Conservation (phyloP, 2,329 filamentous ascomycete genomes). For the Fusarium mexicanum region DNA sequence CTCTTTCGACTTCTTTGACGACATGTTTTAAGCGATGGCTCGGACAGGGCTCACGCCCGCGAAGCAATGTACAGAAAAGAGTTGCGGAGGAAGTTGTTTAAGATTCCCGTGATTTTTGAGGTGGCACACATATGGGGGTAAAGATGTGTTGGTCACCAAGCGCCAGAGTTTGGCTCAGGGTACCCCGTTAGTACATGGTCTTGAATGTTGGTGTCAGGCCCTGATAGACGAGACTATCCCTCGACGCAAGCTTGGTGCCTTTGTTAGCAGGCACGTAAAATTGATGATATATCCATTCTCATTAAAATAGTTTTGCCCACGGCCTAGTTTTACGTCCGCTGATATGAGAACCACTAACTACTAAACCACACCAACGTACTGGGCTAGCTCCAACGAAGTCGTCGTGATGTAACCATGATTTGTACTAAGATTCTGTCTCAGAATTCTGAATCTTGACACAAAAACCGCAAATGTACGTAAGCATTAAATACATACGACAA, state of each 20-base stretch:
- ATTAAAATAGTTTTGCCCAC: not conserved
- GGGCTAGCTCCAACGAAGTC: not conserved
- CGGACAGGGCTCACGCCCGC: slow-evolving; percentile 17
- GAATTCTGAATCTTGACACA: not conserved
- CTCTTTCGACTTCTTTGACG: slow-evolving; percentile 37
- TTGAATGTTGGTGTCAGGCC: slow-evolving; percentile 41
- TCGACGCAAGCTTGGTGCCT: slow-evolving; percentile 31
- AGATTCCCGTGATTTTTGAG: slow-evolving; percentile 45
- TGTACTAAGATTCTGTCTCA: not conserved
- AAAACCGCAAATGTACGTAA: not conserved
- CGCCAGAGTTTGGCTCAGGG: slow-evolving; percentile 39
- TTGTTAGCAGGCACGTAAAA: slow-evolving; percentile 45
- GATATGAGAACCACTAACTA: not conserved
- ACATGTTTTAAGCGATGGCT: slow-evolving; percentile 29
- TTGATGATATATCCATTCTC: slow-evolving; percentile 47
- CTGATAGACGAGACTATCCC: slow-evolving; percentile 46
- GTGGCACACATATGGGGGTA: slow-evolving; percentile 34
- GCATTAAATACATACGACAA: not conserved
- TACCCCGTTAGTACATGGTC: slow-evolving; percentile 40
- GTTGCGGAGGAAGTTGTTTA: slow-evolving; percentile 40
- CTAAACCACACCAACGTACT: not conserved
- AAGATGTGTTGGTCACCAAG: slow-evolving; percentile 37
- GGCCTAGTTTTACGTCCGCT: not conserved
- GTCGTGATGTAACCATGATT: not conserved
- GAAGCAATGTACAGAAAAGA: slow-evolving; percentile 36